A percentile compares a stretch with the other conserved stretches of the same genome.
These are phyloP conservation scores for Trichoderma atrobrunneum DNA, from an alignment of 2,329 filamentous ascomycete species.

Conservation along the genomic window DNA sequence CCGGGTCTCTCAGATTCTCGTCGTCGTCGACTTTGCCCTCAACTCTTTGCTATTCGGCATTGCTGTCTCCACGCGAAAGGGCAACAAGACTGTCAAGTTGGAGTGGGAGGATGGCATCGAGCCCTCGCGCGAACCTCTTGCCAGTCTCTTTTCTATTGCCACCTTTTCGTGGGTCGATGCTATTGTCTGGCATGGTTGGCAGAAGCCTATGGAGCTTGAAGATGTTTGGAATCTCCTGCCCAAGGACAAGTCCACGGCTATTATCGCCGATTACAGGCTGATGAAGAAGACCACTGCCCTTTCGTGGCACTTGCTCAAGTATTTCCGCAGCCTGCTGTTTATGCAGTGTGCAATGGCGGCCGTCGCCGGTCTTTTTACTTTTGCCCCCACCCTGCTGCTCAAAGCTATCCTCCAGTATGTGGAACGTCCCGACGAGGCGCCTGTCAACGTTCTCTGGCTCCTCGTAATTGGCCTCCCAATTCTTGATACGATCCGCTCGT, in stretches of 20 bases:
- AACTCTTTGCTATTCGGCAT: slow-evolving; percentile 72
- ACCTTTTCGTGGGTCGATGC: slow-evolving; percentile 90
- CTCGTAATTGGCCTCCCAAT: slow-evolving; percentile 88
- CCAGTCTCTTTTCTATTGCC: slow-evolving; percentile 81
- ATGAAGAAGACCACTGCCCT: slow-evolving; percentile 78
- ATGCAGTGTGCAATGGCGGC: slow-evolving; percentile 78
- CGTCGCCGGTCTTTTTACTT: slow-evolving; percentile 78
- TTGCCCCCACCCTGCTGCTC: slow-evolving; percentile 85
- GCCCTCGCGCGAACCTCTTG: slow-evolving; percentile 81
- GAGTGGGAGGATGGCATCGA: slow-evolving; percentile 87
- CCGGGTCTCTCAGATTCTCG: slow-evolving; percentile 58
- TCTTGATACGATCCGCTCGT: slow-evolving; percentile 75
- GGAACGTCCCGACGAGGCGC: slow-evolving; percentile 73
- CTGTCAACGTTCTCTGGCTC: slow-evolving; percentile 88
- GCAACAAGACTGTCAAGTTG: slow-evolving; percentile 83
- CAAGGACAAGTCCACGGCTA: slow-evolving; percentile 79
- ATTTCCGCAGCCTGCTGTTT: slow-evolving; percentile 75
- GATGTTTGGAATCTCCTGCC: slow-evolving; percentile 91
- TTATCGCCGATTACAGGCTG: slow-evolving; percentile 80
- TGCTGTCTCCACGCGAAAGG: slow-evolving; percentile 79
- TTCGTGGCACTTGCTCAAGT: slow-evolving; percentile 75
- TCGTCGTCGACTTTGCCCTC: slow-evolving; percentile 71
- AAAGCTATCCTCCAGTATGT: slow-evolving; percentile 92
- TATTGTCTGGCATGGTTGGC: slow-evolving; percentile 86
- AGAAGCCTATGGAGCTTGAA: slow-evolving; percentile 73